These are phyloP conservation scores for Klebsormidium nitens DNA, from an alignment of 139 green algal species.

Conservation along the genomic window DNA sequence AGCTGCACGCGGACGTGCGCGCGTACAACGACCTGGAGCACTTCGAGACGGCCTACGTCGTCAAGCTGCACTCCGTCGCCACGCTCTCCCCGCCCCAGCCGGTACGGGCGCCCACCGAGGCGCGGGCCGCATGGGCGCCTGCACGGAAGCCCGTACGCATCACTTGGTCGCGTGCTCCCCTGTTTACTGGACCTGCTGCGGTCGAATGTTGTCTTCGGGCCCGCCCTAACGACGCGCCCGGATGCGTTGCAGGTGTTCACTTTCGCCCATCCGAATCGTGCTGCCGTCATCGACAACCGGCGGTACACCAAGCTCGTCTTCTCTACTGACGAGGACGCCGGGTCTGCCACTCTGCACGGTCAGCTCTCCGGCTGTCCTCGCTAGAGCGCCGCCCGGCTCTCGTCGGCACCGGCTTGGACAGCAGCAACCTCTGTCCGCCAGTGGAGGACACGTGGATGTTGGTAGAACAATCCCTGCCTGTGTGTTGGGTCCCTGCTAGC, in stretches of 20 bases:
- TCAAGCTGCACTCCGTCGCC: slow-evolving; percentile 69
- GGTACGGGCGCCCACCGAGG: no score
- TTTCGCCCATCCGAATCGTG: slow-evolving; percentile 81
- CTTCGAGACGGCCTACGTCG: slow-evolving; percentile 93
- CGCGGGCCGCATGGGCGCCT: no score
- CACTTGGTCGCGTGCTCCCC: no score
- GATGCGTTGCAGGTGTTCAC: slow-evolving; percentile 75
- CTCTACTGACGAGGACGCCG: slow-evolving; percentile 35
- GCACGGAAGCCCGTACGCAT: no score
- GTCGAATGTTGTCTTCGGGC: background rate
- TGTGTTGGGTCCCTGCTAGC: no score
- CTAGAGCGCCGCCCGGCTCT: no score
- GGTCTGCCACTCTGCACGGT: slow-evolving; percentile 35
- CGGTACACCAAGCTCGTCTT: slow-evolving; percentile 57
- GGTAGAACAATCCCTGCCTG: no score
- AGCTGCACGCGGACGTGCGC: slow-evolving; percentile 62
- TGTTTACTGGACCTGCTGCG: slow-evolving; percentile 5
- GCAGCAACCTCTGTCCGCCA: no score
- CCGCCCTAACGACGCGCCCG: no score
- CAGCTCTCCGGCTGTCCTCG: no score
- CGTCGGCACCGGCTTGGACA: no score
- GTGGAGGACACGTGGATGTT: no score
- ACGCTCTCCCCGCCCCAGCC: slow-evolving; percentile 14
- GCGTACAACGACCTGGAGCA: slow-evolving; percentile 75
- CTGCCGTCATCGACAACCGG: slow-evolving; percentile 66